These are phyloP conservation scores for Sorghum bicolor DNA, from an alignment of 176 grass and related monocot genomes.

Conservation along the genomic window Sorghum_bicolor_NCBIv3 NC_012872.2:55413501-55414000, in stretches of 20 bases:
- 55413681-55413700: conserved; percentile 7
- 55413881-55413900: neutral
- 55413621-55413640: conserved; percentile 31
- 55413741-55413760: neutral
- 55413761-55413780: neutral
- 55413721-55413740: neutral
- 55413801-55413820: neutral
- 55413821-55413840: conserved; percentile 35
- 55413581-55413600: conserved; percentile 26
- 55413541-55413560: neutral
- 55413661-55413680: neutral
- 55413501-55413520: neutral
- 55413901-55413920: conserved; percentile 4
- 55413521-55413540: neutral
- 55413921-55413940: neutral
- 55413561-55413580: neutral
- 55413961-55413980: neutral
- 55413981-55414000: conserved; percentile 3
- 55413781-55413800: neutral
- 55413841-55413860: conserved; percentile 39
- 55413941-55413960: conserved; percentile 6
- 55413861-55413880: conserved; percentile 40
- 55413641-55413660: neutral
- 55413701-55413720: neutral
- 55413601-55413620: conserved; percentile 41